Percentiles rank a stretch among this genome's conserved stretches.
These are phyloP conservation scores for Elaphomyces granulatus DNA, from an alignment of 495 filamentous ascomycete genomes.

Conservation along the genomic window DNA sequence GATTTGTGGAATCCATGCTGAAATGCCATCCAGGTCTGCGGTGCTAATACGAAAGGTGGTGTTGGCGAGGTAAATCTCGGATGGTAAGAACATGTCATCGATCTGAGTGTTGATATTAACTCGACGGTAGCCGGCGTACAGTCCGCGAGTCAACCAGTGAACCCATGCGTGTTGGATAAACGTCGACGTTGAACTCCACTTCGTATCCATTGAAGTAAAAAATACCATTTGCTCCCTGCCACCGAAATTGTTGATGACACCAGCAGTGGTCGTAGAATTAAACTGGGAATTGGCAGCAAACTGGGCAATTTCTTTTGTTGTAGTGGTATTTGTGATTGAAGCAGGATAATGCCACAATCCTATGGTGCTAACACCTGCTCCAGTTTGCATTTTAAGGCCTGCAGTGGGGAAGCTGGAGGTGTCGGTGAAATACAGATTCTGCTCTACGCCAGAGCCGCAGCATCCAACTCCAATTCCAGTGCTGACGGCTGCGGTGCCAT, in stretches of 20 bases:
- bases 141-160: constrained; percentile 43
- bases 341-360: constrained; percentile 47
- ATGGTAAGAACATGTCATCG: constrained; percentile 47
- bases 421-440: constrained; percentile 36
- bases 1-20: constrained; percentile 34
- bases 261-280: constrained; percentile 32
- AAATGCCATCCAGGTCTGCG: constrained; percentile 35
- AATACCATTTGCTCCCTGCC: constrained; percentile 49
- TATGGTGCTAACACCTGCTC: constrained; percentile 35
- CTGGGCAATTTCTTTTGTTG: constrained; percentile 37
- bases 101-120: constrained; percentile 47
- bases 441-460: constrained; percentile 36
- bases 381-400: constrained; percentile 30
- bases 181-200: constrained; percentile 41
- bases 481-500: constrained; percentile 23
- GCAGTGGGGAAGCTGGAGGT: constrained; percentile 34
- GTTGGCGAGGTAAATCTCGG: constrained; percentile 37
- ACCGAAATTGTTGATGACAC: constrained; percentile 44
- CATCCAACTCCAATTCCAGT: constrained; percentile 27
- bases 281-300: constrained; percentile 27
- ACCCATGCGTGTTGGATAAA: constrained; percentile 49
- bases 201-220: constrained; percentile 40
- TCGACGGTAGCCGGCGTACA: constrained; percentile 41
- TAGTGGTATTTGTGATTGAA: constrained; percentile 35
- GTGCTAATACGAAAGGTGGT: constrained; percentile 36